Percentiles rank a stretch among this genome's conserved stretches.
These are phyloP conservation scores for Fusarium secorum DNA, from an alignment of 2,329 filamentous ascomycete genomes.

Conservation along the genomic window DNA sequence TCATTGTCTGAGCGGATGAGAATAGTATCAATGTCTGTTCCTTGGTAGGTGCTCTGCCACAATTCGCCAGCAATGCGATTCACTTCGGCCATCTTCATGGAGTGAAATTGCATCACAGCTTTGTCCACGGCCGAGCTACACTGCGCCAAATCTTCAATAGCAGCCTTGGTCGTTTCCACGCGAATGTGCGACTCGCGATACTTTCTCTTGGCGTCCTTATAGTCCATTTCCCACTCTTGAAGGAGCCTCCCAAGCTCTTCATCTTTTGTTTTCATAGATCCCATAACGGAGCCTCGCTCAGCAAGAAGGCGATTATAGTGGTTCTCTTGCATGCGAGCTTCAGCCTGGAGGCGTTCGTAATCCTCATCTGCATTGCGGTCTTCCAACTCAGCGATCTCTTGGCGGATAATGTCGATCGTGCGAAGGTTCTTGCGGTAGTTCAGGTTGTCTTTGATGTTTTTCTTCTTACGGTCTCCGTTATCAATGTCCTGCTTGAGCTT, in stretches of 20 bases:
- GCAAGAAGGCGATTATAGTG: slow-evolving; percentile 74
- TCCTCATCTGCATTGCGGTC: slow-evolving; percentile 83
- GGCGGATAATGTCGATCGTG: slow-evolving; percentile 70
- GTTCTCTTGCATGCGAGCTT: slow-evolving; percentile 73
- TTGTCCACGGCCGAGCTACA: slow-evolving; percentile 88
- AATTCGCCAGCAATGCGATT: slow-evolving; percentile 94
- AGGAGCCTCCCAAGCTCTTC: slow-evolving; percentile 77
- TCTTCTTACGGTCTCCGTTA: slow-evolving; percentile 82
- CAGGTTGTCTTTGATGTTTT: slow-evolving; percentile 88
- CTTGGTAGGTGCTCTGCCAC: slow-evolving; percentile 97
- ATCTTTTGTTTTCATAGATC: slow-evolving; percentile 84
- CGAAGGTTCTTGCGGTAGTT: slow-evolving; percentile 80
- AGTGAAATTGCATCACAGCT: slow-evolving; percentile 96
- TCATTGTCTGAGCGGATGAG: slow-evolving; percentile 93
- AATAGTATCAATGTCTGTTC: slow-evolving; percentile 96
- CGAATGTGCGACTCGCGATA: slow-evolving; percentile 91
- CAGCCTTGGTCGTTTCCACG: slow-evolving; percentile 90
- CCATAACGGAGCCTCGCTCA: slow-evolving; percentile 77
- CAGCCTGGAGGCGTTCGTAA: slow-evolving; percentile 74
- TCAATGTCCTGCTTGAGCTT: slow-evolving; percentile 78
- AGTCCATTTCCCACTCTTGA: slow-evolving; percentile 84
- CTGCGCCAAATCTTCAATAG: slow-evolving; percentile 85
- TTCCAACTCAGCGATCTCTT: slow-evolving; percentile 78
- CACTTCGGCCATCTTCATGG: slow-evolving; percentile 97
- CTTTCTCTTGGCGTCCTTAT: slow-evolving; percentile 79